These are phyloP conservation scores for Rhizophora apiculata DNA, from an alignment of 345 rosid genomes.

Conservation along the genomic window DNA sequence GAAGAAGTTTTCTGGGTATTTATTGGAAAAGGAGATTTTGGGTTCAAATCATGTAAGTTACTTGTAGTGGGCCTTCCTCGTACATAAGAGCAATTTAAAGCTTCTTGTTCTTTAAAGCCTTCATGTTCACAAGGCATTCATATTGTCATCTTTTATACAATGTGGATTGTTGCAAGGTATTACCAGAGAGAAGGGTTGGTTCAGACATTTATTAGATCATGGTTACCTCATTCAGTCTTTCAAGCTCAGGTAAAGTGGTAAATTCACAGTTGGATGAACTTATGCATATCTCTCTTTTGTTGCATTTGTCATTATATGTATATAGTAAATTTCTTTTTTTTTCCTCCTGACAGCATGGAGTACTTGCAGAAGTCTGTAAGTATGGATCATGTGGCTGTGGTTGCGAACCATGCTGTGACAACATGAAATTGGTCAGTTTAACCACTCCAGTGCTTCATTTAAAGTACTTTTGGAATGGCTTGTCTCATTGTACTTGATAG, in stretches of 20 bases:
- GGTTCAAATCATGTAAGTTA: conserved; percentile 67
- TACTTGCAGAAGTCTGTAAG: conserved; percentile 56
- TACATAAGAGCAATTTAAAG: conserved; percentile 4
- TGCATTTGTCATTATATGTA: background rate
- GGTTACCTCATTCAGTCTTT: conserved; percentile 49
- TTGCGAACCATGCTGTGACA: conserved; percentile 38
- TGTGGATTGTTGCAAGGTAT: conserved; percentile 46
- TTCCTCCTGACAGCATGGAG: conserved; percentile 51
- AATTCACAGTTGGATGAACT: conserved; percentile 22
- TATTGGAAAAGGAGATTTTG: conserved; percentile 55
- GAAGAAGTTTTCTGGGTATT: conserved; percentile 50
- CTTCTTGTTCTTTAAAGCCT: conserved; percentile 19
- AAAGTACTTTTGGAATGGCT: background rate
- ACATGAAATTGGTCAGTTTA: conserved; percentile 61
- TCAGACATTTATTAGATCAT: conserved; percentile 55
- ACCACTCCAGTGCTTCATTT: background rate
- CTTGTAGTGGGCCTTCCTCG: conserved; percentile 12
- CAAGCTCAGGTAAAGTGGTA: conserved; percentile 68
- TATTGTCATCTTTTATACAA: conserved; percentile 31
- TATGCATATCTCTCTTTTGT: conserved; percentile 13
- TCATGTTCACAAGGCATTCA: conserved; percentile 6
- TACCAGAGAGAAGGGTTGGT: conserved; percentile 70
- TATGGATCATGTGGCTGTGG: conserved; percentile 57
- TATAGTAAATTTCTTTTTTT: background rate
- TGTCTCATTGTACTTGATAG: conserved; percentile 4